Evolutionary conservation across 2,329 filamentous ascomycete species (phyloP).

Genomic region (Hortaea sp.): DNA sequence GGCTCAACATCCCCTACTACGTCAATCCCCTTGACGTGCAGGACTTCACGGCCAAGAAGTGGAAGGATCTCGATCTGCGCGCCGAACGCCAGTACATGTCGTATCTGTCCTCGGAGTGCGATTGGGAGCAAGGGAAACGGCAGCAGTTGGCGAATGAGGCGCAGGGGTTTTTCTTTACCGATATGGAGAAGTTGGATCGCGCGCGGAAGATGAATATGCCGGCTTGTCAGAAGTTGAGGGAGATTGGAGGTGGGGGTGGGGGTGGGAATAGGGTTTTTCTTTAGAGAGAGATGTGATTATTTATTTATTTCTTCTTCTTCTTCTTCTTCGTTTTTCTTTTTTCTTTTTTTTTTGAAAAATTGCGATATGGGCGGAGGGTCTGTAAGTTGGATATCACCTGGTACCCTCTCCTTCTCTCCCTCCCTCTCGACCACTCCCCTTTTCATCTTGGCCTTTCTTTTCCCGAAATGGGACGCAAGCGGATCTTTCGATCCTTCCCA

Average conservation of each 20-base stretch:
- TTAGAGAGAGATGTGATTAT: too few species aligned
- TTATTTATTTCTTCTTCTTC: too few species aligned
- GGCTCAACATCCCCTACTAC: slow-evolving; percentile 70
- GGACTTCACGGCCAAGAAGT: slow-evolving; percentile 57
- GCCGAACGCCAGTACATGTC: slow-evolving; percentile 68
- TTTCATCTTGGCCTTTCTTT: too few species aligned
- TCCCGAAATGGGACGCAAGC: too few species aligned
- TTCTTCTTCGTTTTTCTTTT: too few species aligned
- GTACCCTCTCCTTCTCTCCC: too few species aligned
- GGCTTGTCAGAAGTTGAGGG: slow-evolving; percentile 47
- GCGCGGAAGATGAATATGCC: slow-evolving; percentile 54
- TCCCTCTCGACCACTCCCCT: too few species aligned
- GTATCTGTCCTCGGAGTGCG: slow-evolving; percentile 60
- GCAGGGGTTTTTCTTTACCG: slow-evolving; percentile 77
- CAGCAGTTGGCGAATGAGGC: slow-evolving; percentile 65
- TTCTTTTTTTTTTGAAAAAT: too few species aligned
- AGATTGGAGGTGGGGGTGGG: slow-evolving; percentile 34
- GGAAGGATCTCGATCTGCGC: slow-evolving; percentile 62
- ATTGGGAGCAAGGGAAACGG: slow-evolving; percentile 57
- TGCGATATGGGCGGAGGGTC: too few species aligned
- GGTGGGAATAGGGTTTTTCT: too few species aligned
- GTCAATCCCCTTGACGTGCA: slow-evolving; percentile 70
- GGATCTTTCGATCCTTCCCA: too few species aligned
- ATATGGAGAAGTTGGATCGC: slow-evolving; percentile 65
- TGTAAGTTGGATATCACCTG: too few species aligned